Percentiles rank a stretch among this genome's conserved stretches.
Evolutionary conservation across 495 filamentous ascomycete genomes (phyloP).

Genomic region (Podospora appendiculata): DNA sequence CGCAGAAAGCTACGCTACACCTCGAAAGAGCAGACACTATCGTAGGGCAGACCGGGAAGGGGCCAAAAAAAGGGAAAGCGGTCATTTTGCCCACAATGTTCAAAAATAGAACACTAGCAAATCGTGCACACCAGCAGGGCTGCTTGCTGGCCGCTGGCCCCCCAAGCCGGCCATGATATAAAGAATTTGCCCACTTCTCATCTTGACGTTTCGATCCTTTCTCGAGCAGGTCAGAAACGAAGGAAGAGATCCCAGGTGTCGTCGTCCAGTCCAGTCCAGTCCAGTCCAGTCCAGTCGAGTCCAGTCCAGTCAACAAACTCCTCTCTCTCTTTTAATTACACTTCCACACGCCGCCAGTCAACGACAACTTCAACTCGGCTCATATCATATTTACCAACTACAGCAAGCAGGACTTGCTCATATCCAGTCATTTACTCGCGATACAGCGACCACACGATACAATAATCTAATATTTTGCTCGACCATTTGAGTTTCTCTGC

Average conservation of each 20-base stretch:
- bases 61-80: slow-evolving; percentile 26
- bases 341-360: slow-evolving; percentile 29
- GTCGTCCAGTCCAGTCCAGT: slow-evolving; percentile 34
- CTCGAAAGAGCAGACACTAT: slow-evolving; percentile 8
- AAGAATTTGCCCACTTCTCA: slow-evolving; percentile 40
- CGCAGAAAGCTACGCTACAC: slow-evolving; percentile 15
- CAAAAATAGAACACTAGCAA: slow-evolving; percentile 32
- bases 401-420: slow-evolving; percentile 46
- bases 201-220: slow-evolving; percentile 18
- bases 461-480: slow-evolving; percentile 37
- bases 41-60: slow-evolving; percentile 10
- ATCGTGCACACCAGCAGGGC: background rate
- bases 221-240: slow-evolving; percentile 26
- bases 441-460: slow-evolving; percentile 16
- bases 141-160: slow-evolving; percentile 2
- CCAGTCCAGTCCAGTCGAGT: slow-evolving; percentile 30
- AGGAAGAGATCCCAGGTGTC: slow-evolving; percentile 32
- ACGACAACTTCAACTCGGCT: slow-evolving; percentile 11
- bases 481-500: slow-evolving; percentile 16
- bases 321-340: slow-evolving; percentile 30
- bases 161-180: slow-evolving; percentile 34
- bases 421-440: slow-evolving; percentile 43
- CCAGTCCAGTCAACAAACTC: slow-evolving; percentile 30
- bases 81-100: slow-evolving; percentile 28
- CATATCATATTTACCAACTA: slow-evolving; percentile 3